Base-by-base conservation (phyloP, 1,284 basidiomycete species). In the Somion occarium region DNA sequence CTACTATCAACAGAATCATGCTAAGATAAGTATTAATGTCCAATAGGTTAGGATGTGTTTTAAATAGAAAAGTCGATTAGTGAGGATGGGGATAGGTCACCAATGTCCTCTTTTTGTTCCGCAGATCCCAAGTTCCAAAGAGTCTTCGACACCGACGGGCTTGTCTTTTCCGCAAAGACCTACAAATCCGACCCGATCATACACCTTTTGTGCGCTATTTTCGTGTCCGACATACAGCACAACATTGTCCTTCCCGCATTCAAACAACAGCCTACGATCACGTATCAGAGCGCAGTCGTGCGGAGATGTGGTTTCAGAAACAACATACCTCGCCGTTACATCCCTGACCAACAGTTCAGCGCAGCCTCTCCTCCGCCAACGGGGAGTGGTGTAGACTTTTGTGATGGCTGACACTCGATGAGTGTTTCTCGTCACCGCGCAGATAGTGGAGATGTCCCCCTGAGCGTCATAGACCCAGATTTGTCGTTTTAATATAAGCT, bases 211-310 rank as follows among this genome's bases (percentile, higher is more conserved):
- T 20, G 75, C 76, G 51, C 63, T 70, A 59, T 78, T 79, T 46
- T 69, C 66, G 59, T 72, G 69, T 2, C 73, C 73, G 39, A 78
- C 76, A 56, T 77, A 78, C 38, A 79, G 66, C 11, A 75, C 73
- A 18, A 78, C 75, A 46, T 55, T 64, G 38, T 70, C 63, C 56
- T 72, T 74, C 18, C 66, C 62, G 51, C 64, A 66, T 46, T 66
- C 64, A 57, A 66, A 63, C 50, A 72, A 59, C 47, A 69, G 58
- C 44, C 68, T 72, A 62, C 46, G 42, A 48, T 38, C 25, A 48
- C 27, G 27, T 30, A 48, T 52, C 52, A 54, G 44, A 38, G 51
- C 30, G 7, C 30, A 47, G 48, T 56, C 25, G 51, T 42, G 44
- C 38, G 24, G 38, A 42, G 43, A 24, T 22, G 23, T 25, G 43